Evolutionary conservation across 768 basidiomycete species (phyloP), one percentile per base, ranked within the genome.

Genomic region (Panus rudis): DNA sequence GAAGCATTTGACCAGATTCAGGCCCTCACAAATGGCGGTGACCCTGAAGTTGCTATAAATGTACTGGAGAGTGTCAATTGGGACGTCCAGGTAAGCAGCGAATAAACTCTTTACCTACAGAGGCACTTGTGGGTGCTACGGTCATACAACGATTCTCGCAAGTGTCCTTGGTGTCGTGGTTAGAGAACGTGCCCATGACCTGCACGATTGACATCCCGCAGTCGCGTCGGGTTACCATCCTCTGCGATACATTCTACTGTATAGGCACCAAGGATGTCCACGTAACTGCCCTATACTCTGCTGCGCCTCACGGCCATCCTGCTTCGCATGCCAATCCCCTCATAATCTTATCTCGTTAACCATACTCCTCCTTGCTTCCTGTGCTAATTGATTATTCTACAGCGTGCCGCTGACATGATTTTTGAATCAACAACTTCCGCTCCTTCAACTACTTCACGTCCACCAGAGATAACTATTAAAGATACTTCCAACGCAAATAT

Each of bases 1-100:
- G 51, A 51, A 34, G 57, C 59, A 16, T 33, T 67, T 28, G 52
- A 52, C 19, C 76, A 79, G 55, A 65, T 83, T 1, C 71, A 73
- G 31, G 73, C 75, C 48, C 62, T 84, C 42, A 81, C 78, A 0
- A 72, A 77, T 37, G 75, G 72, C 12, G 72, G 68, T 11, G 82
- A 84, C 55, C 70, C 72, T 23, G 79, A 81, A 2, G 74, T 77
- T 1, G 74, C 83, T 4, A 65, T 78, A n/a, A 61, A 64, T 25
- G 71, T 88, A 1, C 65, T 88, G 13, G 61, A 69, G 28, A 78
- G 72, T 44, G 79, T 82, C 7, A 72, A 71, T 38, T 88, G 83
- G 83, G 77, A 85, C 63, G 74, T 88, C 24, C 70, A 81, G 70
- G 83, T 81, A 42, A 50, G 71, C 50, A n/a, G n/a, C n/a, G n/a